Percentiles rank a stretch among this genome's conserved stretches.
Conservation (phyloP, 2,329 filamentous ascomycete genomes). For the Dendrostoma leiphaemia region DNA sequence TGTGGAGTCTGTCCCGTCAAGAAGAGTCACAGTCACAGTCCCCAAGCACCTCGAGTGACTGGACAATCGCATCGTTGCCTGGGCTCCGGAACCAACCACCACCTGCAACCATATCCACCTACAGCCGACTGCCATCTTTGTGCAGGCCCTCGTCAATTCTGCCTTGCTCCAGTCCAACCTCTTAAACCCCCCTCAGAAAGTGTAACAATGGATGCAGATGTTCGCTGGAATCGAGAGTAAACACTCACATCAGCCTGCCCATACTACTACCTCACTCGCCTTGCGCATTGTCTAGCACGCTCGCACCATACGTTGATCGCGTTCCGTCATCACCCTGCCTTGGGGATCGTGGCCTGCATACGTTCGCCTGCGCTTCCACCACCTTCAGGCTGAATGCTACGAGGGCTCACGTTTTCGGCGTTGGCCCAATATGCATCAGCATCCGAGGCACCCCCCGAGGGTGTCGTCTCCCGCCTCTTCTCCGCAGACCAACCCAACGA, state of each 20-base stretch:
- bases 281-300: background rate
- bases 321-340: background rate
- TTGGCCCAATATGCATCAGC: constrained; percentile 75
- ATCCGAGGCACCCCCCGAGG: constrained; percentile 72
- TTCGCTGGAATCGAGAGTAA: constrained; percentile 31
- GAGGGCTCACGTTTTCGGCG: constrained; percentile 10
- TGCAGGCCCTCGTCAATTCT: constrained; percentile 8
- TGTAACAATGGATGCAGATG: constrained; percentile 35
- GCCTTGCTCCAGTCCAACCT: constrained; percentile 9
- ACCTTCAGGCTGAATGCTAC: constrained; percentile 15
- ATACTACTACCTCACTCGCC: constrained; percentile 2
- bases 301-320: background rate
- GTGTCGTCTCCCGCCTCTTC: constrained; percentile 71
- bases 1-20: background rate
- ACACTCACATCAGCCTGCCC: background rate
- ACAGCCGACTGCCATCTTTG: constrained; percentile 11
- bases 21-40: constrained; percentile 9
- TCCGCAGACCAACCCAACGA: constrained; percentile 67
- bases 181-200: constrained; percentile 3
- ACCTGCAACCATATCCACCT: constrained; percentile 13
- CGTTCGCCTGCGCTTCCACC: background rate
- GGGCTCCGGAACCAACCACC: constrained; percentile 9
- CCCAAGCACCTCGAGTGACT: background rate
- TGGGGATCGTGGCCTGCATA: background rate
- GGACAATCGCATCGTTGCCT: constrained; percentile 16